These are phyloP conservation scores for Phlebopus sp. DNA, from an alignment of 1,284 basidiomycete genomes.

Conservation along the genomic window DNA sequence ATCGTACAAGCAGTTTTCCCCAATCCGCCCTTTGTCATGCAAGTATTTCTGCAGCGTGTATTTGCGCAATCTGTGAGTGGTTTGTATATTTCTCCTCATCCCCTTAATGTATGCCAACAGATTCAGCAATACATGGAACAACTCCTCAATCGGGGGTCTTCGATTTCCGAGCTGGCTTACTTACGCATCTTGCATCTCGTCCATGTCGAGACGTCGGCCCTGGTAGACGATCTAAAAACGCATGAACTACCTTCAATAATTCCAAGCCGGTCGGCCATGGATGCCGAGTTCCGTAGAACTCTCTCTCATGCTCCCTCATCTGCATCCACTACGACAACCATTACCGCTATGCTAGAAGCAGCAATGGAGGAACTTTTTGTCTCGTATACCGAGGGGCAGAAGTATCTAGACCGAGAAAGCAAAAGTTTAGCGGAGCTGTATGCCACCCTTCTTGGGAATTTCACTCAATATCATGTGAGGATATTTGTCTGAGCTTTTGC, in stretches of 20 bases:
- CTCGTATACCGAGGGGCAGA: conserved; percentile 87
- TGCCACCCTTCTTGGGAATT: conserved; percentile 68
- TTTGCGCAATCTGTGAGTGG: conserved; percentile 91
- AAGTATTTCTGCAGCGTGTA: conserved; percentile 95
- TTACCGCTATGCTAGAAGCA: conserved; percentile 88
- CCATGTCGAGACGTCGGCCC: conserved; percentile 72
- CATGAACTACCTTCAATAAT: conserved; percentile 80
- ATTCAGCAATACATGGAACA: conserved; percentile 94
- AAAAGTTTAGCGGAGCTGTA: conserved; percentile 87
- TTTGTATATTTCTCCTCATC: not conserved
- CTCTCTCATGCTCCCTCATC: conserved; percentile 46
- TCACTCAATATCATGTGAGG: conserved; percentile 88
- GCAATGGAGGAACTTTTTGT: conserved; percentile 97
- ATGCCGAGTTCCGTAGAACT: conserved; percentile 55
- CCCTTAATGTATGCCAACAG: conserved; percentile 40
- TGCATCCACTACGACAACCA: conserved; percentile 41
- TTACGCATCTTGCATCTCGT: conserved; percentile 89
- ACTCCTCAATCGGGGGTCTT: conserved; percentile 69
- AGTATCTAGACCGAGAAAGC: conserved; percentile 92
- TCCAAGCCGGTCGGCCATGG: conserved; percentile 52
- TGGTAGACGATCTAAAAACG: conserved; percentile 91
- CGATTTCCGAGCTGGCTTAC: conserved; percentile 86
- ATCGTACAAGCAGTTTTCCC: conserved; percentile 99
- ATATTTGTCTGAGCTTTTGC: conserved; percentile 6
- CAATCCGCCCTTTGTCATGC: conserved; percentile 96